Conservation (phyloP, 164 flowering plant genomes). For the Magnolia kwangsiensis region DNA sequence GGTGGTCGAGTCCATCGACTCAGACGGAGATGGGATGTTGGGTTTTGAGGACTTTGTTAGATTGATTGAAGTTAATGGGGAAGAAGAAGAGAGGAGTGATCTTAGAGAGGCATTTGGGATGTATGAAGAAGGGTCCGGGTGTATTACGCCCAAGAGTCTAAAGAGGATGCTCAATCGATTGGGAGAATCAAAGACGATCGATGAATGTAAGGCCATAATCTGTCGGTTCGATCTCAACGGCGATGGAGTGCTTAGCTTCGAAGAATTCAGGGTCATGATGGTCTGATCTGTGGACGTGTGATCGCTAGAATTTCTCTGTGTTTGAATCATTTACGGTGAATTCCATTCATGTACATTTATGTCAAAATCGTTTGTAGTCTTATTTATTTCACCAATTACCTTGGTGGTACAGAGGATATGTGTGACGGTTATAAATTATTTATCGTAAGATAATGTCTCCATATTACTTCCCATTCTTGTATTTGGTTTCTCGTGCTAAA, state of each 20-base stretch:
- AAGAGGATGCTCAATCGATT: constrained; percentile 22
- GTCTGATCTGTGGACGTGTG: constrained; percentile 7
- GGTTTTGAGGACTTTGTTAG: constrained; percentile 18
- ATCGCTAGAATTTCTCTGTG: no score
- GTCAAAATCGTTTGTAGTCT: no score
- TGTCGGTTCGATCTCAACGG: constrained; percentile 34
- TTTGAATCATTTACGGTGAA: no score
- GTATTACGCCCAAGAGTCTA: constrained; percentile 20
- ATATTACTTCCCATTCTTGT: no score
- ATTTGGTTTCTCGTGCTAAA: no score
- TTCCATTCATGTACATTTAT: no score
- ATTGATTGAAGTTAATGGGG: constrained; percentile 10
- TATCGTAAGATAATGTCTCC: no score
- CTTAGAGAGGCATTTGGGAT: constrained; percentile 20
- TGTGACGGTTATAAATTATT: no score
- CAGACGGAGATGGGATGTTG: constrained; percentile 20
- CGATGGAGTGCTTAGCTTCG: constrained; percentile 38
- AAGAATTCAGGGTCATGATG: constrained; percentile 44
- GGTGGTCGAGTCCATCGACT: constrained; percentile 11
- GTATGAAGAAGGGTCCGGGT: constrained; percentile 19
- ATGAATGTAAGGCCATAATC: constrained; percentile 39
- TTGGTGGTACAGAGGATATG: no score
- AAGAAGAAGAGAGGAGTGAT: constrained; percentile 17
- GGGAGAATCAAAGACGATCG: constrained; percentile 27
- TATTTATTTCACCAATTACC: no score